These are phyloP conservation scores for Fraxinus latifolia DNA, from an alignment of 305 asterid genomes.

Conservation along the genomic window DNA sequence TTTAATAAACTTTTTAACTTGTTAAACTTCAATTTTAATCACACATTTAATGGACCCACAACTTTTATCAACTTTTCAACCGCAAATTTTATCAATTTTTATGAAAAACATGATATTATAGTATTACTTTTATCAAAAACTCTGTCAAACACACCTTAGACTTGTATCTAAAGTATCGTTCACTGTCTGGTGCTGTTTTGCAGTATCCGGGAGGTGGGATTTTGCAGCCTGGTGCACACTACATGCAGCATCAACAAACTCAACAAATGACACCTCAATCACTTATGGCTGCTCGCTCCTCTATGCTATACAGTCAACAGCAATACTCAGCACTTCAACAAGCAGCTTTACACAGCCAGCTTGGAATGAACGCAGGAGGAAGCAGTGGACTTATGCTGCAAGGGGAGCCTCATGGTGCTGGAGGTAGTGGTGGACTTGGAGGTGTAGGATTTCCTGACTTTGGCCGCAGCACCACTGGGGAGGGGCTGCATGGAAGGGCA, in stretches of 20 bases:
- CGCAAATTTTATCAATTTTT: too few relatives aligned
- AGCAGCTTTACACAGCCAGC: conserved; percentile 36
- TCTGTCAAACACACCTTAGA: neutral
- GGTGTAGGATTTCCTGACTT: conserved; percentile 37
- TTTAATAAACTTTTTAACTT: neutral
- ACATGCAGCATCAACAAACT: conserved; percentile 46
- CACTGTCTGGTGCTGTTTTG: neutral
- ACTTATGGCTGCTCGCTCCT: conserved; percentile 49
- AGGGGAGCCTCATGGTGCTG: conserved; percentile 34
- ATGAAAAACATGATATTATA: neutral
- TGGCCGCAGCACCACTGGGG: conserved; percentile 23
- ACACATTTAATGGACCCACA: neutral
- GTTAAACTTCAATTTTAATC: neutral
- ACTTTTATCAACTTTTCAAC: too few relatives aligned
- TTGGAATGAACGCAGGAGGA: conserved; percentile 39
- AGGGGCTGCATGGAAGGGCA: conserved; percentile 27
- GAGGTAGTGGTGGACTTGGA: conserved; percentile 26
- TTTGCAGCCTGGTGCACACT: conserved; percentile 46
- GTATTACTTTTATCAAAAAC: neutral
- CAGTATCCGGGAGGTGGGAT: conserved; percentile 31
- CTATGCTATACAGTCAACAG: conserved; percentile 46
- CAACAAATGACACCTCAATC: conserved; percentile 49
- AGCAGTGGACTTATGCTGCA: conserved; percentile 40
- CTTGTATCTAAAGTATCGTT: neutral
- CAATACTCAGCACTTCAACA: conserved; percentile 38